Conservation (phyloP, 2,329 filamentous ascomycete species). For the Trichoderma endophyticum region DNA sequence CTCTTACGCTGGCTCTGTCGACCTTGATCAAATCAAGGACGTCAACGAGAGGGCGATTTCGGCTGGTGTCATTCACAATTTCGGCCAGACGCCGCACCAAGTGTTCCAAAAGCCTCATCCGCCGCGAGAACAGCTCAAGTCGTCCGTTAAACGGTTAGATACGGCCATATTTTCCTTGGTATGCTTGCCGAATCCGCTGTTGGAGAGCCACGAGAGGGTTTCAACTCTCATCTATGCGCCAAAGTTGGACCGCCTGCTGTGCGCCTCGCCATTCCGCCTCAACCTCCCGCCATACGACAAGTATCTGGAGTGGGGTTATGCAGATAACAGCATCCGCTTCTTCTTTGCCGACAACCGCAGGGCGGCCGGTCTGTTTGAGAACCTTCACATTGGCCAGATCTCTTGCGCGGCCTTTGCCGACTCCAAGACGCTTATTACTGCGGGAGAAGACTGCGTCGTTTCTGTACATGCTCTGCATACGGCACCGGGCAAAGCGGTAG, state of each 20-base stretch:
- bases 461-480: slow-evolving; percentile 75
- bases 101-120: slow-evolving; percentile 83
- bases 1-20: slow-evolving; percentile 90
- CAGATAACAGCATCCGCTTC: slow-evolving; percentile 89
- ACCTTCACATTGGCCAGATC: slow-evolving; percentile 87
- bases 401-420: slow-evolving; percentile 82
- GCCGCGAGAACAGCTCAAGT: slow-evolving; percentile 64
- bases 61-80: slow-evolving; percentile 97
- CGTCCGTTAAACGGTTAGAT: slow-evolving; percentile 69
- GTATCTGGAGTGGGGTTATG: slow-evolving; percentile 94
- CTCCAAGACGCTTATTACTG: slow-evolving; percentile 85
- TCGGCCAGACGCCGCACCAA: slow-evolving; percentile 95
- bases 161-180: slow-evolving; percentile 72
- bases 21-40: slow-evolving; percentile 87
- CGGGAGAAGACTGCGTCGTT: slow-evolving; percentile 87
- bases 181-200: slow-evolving; percentile 72
- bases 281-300: slow-evolving; percentile 91
- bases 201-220: slow-evolving; percentile 76
- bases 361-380: slow-evolving; percentile 84
- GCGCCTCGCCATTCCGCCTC: slow-evolving; percentile 76
- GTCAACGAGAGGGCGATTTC: slow-evolving; percentile 82
- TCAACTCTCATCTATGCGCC: slow-evolving; percentile 73
- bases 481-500: slow-evolving; percentile 64
- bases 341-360: slow-evolving; percentile 81
- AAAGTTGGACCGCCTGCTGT: slow-evolving; percentile 79